Evolutionary conservation across 768 basidiomycete genomes (phyloP).

Genomic region (Cytidiella melzeri): DNA sequence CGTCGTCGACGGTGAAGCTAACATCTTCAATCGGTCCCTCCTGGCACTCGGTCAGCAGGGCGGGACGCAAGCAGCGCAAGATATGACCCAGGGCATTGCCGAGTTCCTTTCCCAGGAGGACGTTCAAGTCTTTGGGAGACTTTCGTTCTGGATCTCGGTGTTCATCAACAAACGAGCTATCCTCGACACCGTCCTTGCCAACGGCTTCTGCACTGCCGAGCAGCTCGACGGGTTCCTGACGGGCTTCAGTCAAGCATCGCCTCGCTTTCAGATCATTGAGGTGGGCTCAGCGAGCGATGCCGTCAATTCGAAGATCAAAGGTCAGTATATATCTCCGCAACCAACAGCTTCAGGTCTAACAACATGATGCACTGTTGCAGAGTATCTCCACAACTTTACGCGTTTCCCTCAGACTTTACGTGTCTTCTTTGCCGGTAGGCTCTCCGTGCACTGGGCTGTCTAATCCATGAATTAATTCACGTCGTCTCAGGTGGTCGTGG

Average conservation of each 20-base stretch:
- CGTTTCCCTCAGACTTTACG: conserved; percentile 70
- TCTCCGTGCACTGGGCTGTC: neutral
- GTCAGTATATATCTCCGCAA: conserved; percentile 29
- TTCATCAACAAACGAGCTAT: conserved; percentile 62
- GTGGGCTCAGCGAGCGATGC: conserved; percentile 59
- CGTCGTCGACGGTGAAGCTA: conserved; percentile 67
- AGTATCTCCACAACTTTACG: conserved; percentile 64
- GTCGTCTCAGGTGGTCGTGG: conserved; percentile 46
- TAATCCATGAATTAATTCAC: neutral
- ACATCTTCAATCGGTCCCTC: conserved; percentile 55
- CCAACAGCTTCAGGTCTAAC: neutral
- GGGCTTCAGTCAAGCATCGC: conserved; percentile 67
- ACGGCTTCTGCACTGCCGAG: conserved; percentile 53
- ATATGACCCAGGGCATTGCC: conserved; percentile 62
- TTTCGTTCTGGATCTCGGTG: conserved; percentile 72
- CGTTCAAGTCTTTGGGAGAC: conserved; percentile 51
- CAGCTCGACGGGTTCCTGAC: conserved; percentile 60
- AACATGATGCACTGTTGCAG: conserved; percentile 30
- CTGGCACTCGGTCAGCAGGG: conserved; percentile 60
- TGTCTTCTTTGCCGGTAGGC: conserved; percentile 65
- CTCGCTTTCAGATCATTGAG: conserved; percentile 65
- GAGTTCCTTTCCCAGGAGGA: conserved; percentile 60
- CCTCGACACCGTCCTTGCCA: conserved; percentile 41
- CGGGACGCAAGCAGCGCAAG: conserved; percentile 53
- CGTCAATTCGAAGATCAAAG: conserved; percentile 64